Percentiles rank a stretch among this genome's conserved stretches.
Conservation (phyloP, 306 rosid genomes). For the Rubus idaeus region DNA sequence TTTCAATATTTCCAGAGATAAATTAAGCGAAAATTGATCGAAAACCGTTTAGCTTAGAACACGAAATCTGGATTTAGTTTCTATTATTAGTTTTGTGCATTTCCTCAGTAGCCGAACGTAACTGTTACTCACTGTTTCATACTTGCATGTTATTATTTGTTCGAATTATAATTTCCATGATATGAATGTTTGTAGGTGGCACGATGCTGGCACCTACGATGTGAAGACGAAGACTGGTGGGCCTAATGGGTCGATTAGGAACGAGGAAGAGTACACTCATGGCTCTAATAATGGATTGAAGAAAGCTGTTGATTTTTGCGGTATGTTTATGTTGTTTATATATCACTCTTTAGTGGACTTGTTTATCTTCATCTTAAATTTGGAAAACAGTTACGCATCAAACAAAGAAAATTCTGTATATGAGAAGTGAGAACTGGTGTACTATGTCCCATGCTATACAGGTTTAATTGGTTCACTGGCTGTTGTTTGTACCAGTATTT, state of each 20-base stretch:
- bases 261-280: constrained; percentile 76
- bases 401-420: neutral
- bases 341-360: neutral
- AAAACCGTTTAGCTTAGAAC: neutral
- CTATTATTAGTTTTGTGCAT: too few species aligned
- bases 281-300: constrained; percentile 82
- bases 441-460: neutral
- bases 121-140: neutral
- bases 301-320: constrained; percentile 86
- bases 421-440: neutral
- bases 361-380: neutral
- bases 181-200: constrained; percentile 60
- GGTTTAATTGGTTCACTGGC: neutral
- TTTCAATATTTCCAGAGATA: constrained; percentile 8
- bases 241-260: constrained; percentile 87
- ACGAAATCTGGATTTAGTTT: too few species aligned
- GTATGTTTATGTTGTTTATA: constrained; percentile 25
- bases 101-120: neutral
- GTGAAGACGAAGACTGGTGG: constrained; percentile 76
- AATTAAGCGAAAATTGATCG: neutral
- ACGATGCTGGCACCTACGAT: constrained; percentile 95
- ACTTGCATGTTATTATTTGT: constrained; percentile 2
- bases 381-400: neutral
- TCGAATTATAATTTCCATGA: neutral
- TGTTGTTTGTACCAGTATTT: neutral